Base-by-base conservation (phyloP, 768 basidiomycete genomes). In the Termitomyces sp. region DNA sequence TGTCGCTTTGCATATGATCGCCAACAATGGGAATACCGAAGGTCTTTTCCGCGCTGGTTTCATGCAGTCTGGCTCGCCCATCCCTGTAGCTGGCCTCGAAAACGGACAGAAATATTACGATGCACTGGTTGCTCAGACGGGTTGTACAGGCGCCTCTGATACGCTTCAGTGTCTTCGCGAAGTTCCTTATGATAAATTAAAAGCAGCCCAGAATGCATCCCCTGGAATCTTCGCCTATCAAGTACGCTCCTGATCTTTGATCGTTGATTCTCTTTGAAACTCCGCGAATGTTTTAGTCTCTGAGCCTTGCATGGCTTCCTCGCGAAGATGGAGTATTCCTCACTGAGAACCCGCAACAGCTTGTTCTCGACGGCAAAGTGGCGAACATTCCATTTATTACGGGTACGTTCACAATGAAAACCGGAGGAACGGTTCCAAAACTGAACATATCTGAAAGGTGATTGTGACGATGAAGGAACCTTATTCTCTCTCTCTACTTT, bases 381-480 rank as follows among this genome's bases (percentile, higher is more conserved):
- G 75, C 81, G 2, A 73, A 76, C 50, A 69, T 85, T 1, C 81
- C 81, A 0, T 73, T 82, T 60, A 67, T 85, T 28, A 79, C 70
- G 0, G 81, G 80, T 72, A 43, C 24, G 48, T 54, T 8, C 11
- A 32, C n/a, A 49, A 41, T n/a, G 20, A 35, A 16, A 14, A 11
- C 52, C 1, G 16, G 18, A 32, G 44, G 18, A 32, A 44, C 43
- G 3, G n/a, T 41, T 30, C 9, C 26, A 13, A 50, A 44, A 58
- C 26, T 35, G 43, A 53, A 22, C 22, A 26, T 48, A 20, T 35
- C 13, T 41, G 7, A 35, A 52, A 75, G 81, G 81, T 18, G 76
- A 82, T 59, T 76, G 74, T 59, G 81, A 85, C 51, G 85, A 86
- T 54, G 85, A 87, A 64, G 85, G 84, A 6, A 82, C 84, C 0